Base-by-base conservation (phyloP, 2,329 filamentous ascomycete species). In the Trichoderma gracile region DNA sequence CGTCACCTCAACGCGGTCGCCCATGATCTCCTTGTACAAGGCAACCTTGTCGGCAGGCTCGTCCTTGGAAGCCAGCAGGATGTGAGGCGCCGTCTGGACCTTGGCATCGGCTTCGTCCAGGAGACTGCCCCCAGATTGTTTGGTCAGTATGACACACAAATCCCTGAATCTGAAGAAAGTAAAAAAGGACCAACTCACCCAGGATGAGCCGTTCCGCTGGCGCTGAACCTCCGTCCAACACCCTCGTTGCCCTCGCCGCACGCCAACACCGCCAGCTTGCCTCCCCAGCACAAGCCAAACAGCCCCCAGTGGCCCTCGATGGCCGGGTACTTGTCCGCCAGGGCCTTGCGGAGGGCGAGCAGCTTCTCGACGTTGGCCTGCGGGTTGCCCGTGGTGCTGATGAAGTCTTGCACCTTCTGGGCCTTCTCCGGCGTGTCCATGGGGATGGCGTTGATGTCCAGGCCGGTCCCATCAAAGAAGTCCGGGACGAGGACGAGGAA, bases 241-340 rank as follows among this genome's bases (percentile, higher is more conserved):
- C 75, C 75, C 46, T 71, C 67, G 52, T 78, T 80, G 6, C 71
- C 77, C 17, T 71, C 67, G 0, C 76, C 77, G 2, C 76, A 77
- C 0, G 72, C 73, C 40, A 80, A 66, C 15, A 78, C 76, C 3
- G 75, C 74, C 4, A 81, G 67, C 72, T 79, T 83, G 15, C 80
- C 80, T 38, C 82, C 81, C 80, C 81, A 84, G 70, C 82, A 84
- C 6, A 83, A 71, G 2, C 82, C 82, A 60, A 82, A 77, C 5
- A 77, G 70, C 0, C 75, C 81, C 75, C 75, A 70, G 33, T 79
- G 81, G 23, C 72, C 78, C 57, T 77, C 72, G 1, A 79, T 76
- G 3, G 60, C 68, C 0, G 76, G 74, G 67, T 74, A 82, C 43
- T 64, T 71, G 19, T 66, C 65, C 25, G 71, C 73, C 7, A 75